Base-by-base conservation (phyloP, 2,329 filamentous ascomycete genomes). In the Cercospora zeae-maydis region DNA sequence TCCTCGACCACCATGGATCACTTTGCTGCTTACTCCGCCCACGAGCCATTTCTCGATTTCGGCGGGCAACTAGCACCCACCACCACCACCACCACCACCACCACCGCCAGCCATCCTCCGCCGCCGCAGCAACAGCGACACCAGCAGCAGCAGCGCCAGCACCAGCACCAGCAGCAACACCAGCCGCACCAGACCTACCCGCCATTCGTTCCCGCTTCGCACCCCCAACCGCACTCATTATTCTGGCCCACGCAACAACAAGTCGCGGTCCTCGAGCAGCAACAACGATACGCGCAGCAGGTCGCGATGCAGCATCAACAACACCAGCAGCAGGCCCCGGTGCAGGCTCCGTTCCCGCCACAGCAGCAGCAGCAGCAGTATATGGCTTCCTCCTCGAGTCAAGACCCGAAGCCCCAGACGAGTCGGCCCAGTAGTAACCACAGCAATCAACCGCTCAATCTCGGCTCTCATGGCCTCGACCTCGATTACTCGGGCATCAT, bases 21-120 rank as follows among this genome's bases (percentile, higher is more conserved):
- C 72, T 71, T 75, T 69, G 75, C 59, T 31, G 55, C 77, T 71
- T 76, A 74, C 69, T 69, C 76, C 58, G 54, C 65, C 68, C 67
- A 77, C 64, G 77, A 78, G 67, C 71, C 69, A 68, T 70, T 77
- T 58, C 75, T 79, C 70, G 76, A 72, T 68, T 79, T 78, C 66
- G 77, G 75, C 67, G 68, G 45, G 24, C 47, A 27, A 30, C 24
- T 61, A 63, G 34, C 59, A 47, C 33, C 54, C 57, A 62, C 58
- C 47, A 64, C 31, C 58, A 60, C 53, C 59, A 58, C 42, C 73
- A 63, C 70, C 42, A n/a, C 54, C 57, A 62, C 58, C 47, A 64
- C 31, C 58, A 60, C 53, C 59, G 54, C 42, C 73, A 63, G 69
- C 42, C n/a, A n/a, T n/a, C 73, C 72, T 54, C 69, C 72, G 58